Evolutionary conservation across 495 filamentous ascomycete species (phyloP).

Genomic region (Copromyces sp.): DNA sequence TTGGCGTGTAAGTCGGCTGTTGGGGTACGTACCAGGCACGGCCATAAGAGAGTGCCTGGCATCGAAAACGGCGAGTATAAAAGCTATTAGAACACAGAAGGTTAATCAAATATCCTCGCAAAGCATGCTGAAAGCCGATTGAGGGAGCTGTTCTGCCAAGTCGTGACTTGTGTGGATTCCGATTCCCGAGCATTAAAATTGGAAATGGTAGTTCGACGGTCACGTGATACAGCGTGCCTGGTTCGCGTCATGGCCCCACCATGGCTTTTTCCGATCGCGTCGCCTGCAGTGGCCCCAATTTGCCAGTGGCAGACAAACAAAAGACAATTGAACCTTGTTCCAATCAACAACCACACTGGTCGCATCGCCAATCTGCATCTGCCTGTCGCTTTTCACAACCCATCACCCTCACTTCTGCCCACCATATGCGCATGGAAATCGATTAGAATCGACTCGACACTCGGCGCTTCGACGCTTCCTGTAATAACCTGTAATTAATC

Average conservation of each 20-base stretch:
- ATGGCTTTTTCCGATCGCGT: conserved; percentile 15
- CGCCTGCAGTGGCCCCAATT: not conserved
- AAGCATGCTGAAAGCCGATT: no score
- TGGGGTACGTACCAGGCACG: not conserved
- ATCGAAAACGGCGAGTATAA: not conserved
- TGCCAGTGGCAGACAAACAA: not conserved
- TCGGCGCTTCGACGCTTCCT: not conserved
- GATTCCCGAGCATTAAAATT: not conserved
- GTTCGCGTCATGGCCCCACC: conserved; percentile 17
- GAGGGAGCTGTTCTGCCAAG: not conserved
- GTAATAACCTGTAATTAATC: not conserved
- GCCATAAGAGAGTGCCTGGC: not conserved
- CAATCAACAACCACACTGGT: not conserved
- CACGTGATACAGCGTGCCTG: conserved; percentile 20
- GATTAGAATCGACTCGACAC: not conserved
- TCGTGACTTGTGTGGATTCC: not conserved
- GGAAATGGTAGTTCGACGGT: not conserved
- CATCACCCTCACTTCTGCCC: not conserved
- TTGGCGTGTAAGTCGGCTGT: not conserved
- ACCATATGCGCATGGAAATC: conserved; percentile 11
- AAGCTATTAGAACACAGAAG: not conserved
- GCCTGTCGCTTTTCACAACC: not conserved
- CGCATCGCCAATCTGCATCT: not conserved
- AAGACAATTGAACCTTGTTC: not conserved
- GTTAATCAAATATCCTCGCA: not conserved